phyloP scores from a whole-genome alignment of 148 eudicot genomes.

The Cornus suecica region DNA sequence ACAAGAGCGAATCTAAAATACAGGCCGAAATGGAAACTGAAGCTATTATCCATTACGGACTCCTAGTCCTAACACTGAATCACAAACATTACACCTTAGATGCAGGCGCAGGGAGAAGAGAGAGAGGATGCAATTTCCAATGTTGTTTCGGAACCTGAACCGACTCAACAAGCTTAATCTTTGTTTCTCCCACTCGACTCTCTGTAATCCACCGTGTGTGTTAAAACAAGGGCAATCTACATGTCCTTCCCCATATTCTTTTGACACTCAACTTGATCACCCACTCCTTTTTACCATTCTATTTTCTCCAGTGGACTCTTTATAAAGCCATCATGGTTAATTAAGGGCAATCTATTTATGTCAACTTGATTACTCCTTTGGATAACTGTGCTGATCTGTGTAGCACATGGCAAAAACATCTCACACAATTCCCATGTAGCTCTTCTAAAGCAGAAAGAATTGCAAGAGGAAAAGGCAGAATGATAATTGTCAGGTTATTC shows the following conservation, averaged over 20 bases:
- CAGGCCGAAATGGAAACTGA: no score
- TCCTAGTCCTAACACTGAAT: no score
- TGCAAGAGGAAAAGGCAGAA: neutral
- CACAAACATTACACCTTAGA: no score
- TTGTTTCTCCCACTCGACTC: neutral
- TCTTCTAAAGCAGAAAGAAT: neutral
- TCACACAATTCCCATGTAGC: neutral
- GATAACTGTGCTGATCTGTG: neutral
- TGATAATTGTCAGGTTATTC: neutral
- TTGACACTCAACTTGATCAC: neutral
- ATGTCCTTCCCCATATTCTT: neutral
- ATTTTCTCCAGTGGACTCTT: neutral
- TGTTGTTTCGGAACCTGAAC: neutral
- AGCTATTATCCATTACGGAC: no score
- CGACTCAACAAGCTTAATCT: neutral
- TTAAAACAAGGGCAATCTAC: neutral
- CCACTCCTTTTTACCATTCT: no score
- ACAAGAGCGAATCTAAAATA: no score
- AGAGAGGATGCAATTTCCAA: no score
- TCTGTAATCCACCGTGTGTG: neutral
- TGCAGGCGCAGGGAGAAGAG: no score
- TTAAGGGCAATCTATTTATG: no score
- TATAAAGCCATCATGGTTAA: neutral
- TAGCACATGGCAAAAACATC: neutral
- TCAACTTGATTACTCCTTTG: neutral